Conservation (phyloP, 2,329 filamentous ascomycete species). For the Fusarium duplospermum region DNA sequence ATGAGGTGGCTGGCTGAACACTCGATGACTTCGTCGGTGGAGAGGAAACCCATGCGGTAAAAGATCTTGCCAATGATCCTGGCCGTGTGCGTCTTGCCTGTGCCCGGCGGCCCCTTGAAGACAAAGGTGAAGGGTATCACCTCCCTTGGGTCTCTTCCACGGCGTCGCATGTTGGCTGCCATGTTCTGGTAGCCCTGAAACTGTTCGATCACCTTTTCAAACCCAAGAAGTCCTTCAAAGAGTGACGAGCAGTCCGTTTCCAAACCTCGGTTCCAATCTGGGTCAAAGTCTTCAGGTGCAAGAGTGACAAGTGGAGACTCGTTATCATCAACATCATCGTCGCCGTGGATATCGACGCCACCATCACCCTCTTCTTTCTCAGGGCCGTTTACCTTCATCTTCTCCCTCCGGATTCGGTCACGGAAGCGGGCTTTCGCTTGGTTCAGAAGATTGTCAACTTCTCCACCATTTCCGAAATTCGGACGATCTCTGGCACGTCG, state of each 20-base stretch:
- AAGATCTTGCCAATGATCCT: slow-evolving; percentile 75
- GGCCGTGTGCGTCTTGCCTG: slow-evolving; percentile 76
- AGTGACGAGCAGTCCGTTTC: not conserved
- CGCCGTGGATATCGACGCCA: not conserved
- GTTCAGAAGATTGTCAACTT: slow-evolving; percentile 75
- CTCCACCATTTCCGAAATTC: slow-evolving; percentile 81
- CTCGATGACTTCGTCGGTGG: slow-evolving; percentile 68
- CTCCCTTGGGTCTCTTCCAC: not conserved
- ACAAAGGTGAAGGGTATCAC: slow-evolving; percentile 71
- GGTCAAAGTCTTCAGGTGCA: not conserved
- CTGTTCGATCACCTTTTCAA: slow-evolving; percentile 62
- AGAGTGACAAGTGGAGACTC: not conserved
- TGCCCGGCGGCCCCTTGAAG: slow-evolving; percentile 70
- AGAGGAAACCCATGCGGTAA: slow-evolving; percentile 76
- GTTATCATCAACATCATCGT: not conserved
- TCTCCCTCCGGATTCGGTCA: no score
- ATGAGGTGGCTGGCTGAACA: slow-evolving; percentile 73
- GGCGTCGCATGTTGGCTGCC: slow-evolving; percentile 30
- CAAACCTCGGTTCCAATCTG: not conserved
- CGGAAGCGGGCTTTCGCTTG: slow-evolving; percentile 48
- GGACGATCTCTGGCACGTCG: slow-evolving; percentile 69
- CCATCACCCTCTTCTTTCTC: no score
- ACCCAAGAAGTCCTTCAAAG: slow-evolving; percentile 27
- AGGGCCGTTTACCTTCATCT: no score
- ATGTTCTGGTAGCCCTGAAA: slow-evolving; percentile 65